Percentiles rank a stretch among this genome's conserved stretches.
phyloP scores from a whole-genome alignment of 768 basidiomycete species.

The Naganishia vaughanmartiniae region DNA sequence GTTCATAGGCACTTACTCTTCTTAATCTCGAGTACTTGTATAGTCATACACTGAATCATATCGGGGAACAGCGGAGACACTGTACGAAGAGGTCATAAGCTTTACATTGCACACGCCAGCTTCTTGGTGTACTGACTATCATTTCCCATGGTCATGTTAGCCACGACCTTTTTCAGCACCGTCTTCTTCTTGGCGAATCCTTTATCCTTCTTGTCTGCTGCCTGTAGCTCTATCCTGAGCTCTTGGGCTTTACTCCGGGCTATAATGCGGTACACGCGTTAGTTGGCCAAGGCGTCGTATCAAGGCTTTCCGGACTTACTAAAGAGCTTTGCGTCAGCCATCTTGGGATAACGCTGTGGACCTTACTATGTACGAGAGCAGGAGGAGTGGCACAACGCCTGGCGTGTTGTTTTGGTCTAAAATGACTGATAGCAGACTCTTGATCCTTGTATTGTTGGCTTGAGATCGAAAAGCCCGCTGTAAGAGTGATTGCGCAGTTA shows the following conservation, averaged over 20 bases:
- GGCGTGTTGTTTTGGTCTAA: neutral
- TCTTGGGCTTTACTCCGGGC: constrained; percentile 59
- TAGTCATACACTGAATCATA: constrained; percentile 90
- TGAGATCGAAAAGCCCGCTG: neutral
- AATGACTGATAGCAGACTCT: neutral
- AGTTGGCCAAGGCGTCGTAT: neutral
- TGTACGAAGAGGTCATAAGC: constrained; percentile 50
- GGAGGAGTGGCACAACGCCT: neutral
- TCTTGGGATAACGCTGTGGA: constrained; percentile 4
- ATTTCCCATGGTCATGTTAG: constrained; percentile 99
- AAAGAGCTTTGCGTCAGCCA: constrained; percentile 54
- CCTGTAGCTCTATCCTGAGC: constrained; percentile 84
- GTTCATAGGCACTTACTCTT: constrained; percentile 68
- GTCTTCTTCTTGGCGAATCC: constrained; percentile 90
- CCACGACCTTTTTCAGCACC: constrained; percentile 93
- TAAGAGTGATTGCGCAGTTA: neutral
- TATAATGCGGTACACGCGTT: constrained; percentile 22
- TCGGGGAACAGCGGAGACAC: constrained; percentile 95
- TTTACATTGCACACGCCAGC: neutral
- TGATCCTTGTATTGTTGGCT: neutral
- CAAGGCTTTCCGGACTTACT: constrained; percentile 38
- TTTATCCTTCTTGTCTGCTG: constrained; percentile 88
- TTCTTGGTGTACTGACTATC: constrained; percentile 70
- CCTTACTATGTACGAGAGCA: neutral
- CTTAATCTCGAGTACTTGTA: constrained; percentile 94